Evolutionary conservation across 208 protist genomes (phyloP).

Genomic region (Crithidia mellificae): DNA sequence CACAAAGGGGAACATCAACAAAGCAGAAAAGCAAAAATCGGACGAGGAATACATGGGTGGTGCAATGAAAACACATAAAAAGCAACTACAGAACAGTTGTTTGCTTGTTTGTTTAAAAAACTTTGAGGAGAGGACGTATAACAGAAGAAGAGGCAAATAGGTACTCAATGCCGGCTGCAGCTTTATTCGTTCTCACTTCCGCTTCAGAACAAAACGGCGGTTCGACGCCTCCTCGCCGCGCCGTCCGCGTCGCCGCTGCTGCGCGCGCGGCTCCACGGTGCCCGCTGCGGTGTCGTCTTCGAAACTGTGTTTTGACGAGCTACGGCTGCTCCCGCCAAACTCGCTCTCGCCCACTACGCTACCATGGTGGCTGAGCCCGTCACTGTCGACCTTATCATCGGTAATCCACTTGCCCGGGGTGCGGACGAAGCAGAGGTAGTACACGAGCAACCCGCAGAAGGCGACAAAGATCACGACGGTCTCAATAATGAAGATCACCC

Average conservation of each 20-base stretch:
- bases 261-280: not conserved
- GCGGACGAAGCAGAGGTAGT: slow-evolving; percentile 33
- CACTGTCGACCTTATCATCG: slow-evolving; percentile 17
- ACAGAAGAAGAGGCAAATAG: not conserved
- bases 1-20: too few species aligned
- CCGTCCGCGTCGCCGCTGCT: not conserved
- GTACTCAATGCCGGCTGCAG: not conserved
- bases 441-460: slow-evolving; percentile 40
- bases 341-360: slow-evolving; percentile 12
- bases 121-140: too few species aligned
- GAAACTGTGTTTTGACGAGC: slow-evolving; percentile 14
- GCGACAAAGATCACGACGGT: slow-evolving; percentile 35
- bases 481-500: slow-evolving; percentile 30
- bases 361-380: slow-evolving; percentile 25
- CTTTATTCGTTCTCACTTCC: not conserved
- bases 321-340: slow-evolving; percentile 6
- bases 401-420: slow-evolving; percentile 32
- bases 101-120: too few species aligned
- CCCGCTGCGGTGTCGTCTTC: not conserved
- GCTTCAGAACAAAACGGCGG: slow-evolving; percentile 10
- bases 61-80: too few species aligned
- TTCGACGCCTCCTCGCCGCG: not conserved
- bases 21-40: too few species aligned
- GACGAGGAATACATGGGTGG: too few species aligned
- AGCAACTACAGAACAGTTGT: too few species aligned